Evolutionary conservation across 2,329 filamentous ascomycete species (phyloP), one percentile per base, ranked within the genome.

Genomic region (Fusarium coffeatum): DNA sequence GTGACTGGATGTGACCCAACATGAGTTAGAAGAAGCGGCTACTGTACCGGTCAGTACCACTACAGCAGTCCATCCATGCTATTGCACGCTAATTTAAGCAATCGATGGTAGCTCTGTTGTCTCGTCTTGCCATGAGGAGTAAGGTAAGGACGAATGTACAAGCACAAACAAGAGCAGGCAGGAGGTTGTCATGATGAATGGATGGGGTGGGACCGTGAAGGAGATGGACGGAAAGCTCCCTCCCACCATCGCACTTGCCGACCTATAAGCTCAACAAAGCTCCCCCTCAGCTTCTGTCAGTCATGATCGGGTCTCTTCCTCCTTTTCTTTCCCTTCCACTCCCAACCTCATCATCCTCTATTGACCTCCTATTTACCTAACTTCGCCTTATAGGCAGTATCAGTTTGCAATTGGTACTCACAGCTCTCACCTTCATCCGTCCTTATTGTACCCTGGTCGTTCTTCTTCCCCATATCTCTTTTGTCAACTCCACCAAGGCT

Each of bases 101-200:
- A 41, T 11, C 48, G 47, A 41, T 16, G 48, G 50, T 50, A 45
- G 59, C 37, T 64, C 15, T 34, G 37, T 56, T 56, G 54, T 49
- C 28, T 25, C 10, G 28, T 28, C 32, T 30, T 55, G 55, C 49
- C 34, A 53, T 53, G 49, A 53, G 34, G 37, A 53, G 34, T 12
- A 37, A 50, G 20, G 47, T 13, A 25, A 37, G 27, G 27, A 27
- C 27, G 27, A 27, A 27, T 30, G 30, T 37, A 37, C 34, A 18
- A 37, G 16, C 32, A 37, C 16, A 34, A 34, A 15, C 32, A 34
- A 50, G 20, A 32, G 18, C 18, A 50, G 47, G 16, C 27, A 25
- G 32, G 32, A 63, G 56, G 63, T 68, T 70, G 63, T 71, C 67
- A 70, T 71, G 67, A 71, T 68, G 55, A 45, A 55, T 50, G 37